Base-by-base conservation (phyloP, 2,329 filamentous ascomycete genomes). In the Sporothrix brasiliensis region DNA sequence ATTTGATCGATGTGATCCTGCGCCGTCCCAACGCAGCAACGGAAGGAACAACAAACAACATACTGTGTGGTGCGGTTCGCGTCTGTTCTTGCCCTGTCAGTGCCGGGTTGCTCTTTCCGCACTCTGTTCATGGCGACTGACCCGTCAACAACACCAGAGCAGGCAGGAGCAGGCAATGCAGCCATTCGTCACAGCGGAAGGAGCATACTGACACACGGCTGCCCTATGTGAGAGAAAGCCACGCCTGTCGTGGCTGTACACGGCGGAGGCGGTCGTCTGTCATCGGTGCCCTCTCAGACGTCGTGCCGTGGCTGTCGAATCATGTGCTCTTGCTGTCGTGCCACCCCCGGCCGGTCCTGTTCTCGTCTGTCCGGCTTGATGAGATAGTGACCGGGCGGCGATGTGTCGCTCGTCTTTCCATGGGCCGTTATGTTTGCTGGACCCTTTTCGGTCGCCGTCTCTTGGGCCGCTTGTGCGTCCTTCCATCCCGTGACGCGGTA, bases 401-500 rank as follows among this genome's bases (percentile, higher is more conserved):
- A 47, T 27, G 39, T 47, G 39, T 47, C 21, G 1, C 11, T 13
- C 7, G 54, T 41, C 16, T 58, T 9, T 16, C 39, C 2, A 13
- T 9, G 6, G 58, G 4, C 27, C 27, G 49, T 11, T 24, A 24
- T 24, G 44, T 7, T 27, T 44, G 30, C 2, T 24, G 4, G 5
- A 19, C 10, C 56, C 53, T 27, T 53, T n/a, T 27, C 50, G 34
- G 34, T 27, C 14, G 27, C 21, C 34, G 53, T n/a, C 11, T 19
- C 58, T 24, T 61, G 47, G 4, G 30, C 50, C 4, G 5, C 56
- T 24, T 30, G 56, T 4, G 24, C 34, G 0, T 27, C 47, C 14
- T 82, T 79, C 76, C 80, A 82, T 54, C 85, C 92, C 67, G 76
- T 77, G 34, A 91, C 83, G 71, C 77, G 80, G 75, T 92, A 95